Conservation (phyloP, 768 basidiomycete genomes). For the Serendipita indica region DNA sequence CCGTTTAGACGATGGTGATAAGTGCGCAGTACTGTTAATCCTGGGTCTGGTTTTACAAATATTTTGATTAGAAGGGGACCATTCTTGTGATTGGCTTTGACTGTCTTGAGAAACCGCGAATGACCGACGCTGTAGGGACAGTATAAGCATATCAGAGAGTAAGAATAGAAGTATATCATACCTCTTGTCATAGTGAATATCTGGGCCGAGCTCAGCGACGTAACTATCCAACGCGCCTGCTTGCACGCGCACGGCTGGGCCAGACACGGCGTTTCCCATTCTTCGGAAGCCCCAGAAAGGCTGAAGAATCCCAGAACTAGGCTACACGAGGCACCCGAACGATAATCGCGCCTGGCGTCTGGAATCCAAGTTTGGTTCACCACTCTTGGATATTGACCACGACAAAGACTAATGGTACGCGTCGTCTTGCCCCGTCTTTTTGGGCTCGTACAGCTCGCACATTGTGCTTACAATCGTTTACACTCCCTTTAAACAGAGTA, state of each 20-base stretch:
- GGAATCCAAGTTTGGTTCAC: too few relatives aligned
- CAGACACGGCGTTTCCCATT: conserved; percentile 73
- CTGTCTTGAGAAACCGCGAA: conserved; percentile 54
- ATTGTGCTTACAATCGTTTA: not conserved
- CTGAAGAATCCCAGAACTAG: too few relatives aligned
- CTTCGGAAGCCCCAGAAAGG: not conserved
- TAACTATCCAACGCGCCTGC: conserved; percentile 79
- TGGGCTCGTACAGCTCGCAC: not conserved
- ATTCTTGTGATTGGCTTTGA: conserved; percentile 71
- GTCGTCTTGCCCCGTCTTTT: not conserved
- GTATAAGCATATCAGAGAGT: not conserved
- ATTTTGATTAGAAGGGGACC: conserved; percentile 50
- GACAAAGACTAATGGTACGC: conserved; percentile 3
- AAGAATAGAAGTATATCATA: conserved; percentile 22
- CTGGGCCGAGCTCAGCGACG: conserved; percentile 72
- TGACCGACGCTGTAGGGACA: conserved; percentile 25
- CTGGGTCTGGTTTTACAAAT: conserved; percentile 69
- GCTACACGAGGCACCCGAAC: too few relatives aligned
- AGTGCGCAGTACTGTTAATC: conserved; percentile 47
- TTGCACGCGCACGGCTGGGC: conserved; percentile 52
- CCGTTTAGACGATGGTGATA: conserved; percentile 71
- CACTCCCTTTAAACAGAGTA: conserved; percentile 52
- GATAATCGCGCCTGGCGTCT: too few relatives aligned
- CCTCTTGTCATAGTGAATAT: conserved; percentile 89
- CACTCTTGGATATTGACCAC: too few relatives aligned